Base-by-base conservation (phyloP, 495 filamentous ascomycete species). In the Daldinia bambusicola region DNA sequence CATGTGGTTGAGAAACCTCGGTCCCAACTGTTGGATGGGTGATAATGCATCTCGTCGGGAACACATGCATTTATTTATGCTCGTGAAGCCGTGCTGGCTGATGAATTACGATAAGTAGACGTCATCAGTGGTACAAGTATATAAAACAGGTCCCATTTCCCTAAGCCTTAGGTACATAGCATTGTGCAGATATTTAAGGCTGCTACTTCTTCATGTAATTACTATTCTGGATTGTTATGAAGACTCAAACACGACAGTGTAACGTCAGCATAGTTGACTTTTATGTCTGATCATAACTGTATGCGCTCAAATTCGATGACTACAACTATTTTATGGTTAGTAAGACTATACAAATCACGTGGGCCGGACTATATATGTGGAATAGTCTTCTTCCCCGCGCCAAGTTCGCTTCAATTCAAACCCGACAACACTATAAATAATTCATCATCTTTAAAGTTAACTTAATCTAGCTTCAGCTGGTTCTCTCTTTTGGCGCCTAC, bases 41-140 rank as follows among this genome's bases (percentile, higher is more conserved):
- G 34, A 22, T 22, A 48, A 48, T 48, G 43, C 43, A 48, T 16
- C 43, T 48, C 43, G 43, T 16, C 43, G 43, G 43, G 43, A 32
- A 53, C 50, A 32, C 16, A 22, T 53, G 30, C 50, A 53, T 31
- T 30, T 48, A 48, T 32, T 53, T 30, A 32, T 31, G 50, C 30
- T 53, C 10, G 12, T 53, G 50, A 53, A 53, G 50, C 26, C 50
- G 1, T 53, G 50, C 26, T 26, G 7, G 26, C 48, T 20, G 13
- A 3, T 26, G 22, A 16, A 32, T 53, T 53, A 53, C 50, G 50
- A 32, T 4, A 5, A 32, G 22, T 32, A 30, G 26, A 53, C 50
- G 50, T 53, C 50, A 53, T 48, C 8, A 22, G 9, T 48, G 22
- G 22, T 30, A 53, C 9, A 43, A 5, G 16, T 7, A 43, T 43